Percentiles rank a stretch among this genome's conserved stretches.
phyloP scores from a whole-genome alignment of 306 rosid genomes.

The Vicia faba region DNA sequence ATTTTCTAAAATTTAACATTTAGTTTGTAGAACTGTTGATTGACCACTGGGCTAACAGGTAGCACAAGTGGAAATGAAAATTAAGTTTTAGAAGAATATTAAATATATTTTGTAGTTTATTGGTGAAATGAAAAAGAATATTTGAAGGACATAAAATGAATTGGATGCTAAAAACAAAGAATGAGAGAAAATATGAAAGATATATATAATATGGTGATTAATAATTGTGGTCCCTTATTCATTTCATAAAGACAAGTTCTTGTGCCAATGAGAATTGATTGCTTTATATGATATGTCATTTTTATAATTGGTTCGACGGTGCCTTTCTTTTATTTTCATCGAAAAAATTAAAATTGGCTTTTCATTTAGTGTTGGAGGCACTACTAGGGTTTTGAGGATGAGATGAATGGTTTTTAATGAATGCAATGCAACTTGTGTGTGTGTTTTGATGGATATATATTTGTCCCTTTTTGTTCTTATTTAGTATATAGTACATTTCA shows the following conservation, averaged over 20 bases:
- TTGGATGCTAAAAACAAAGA: conserved; percentile 45
- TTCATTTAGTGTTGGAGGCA: conserved; percentile 48
- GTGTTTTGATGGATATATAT: too few relatives aligned
- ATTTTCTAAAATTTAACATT: neutral
- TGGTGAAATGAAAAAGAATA: conserved; percentile 18
- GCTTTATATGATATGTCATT: conserved; percentile 42
- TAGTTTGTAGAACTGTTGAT: conserved; percentile 13
- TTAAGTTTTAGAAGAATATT: conserved; percentile 19
- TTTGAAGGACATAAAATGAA: conserved; percentile 39
- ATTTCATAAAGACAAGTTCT: conserved; percentile 42
- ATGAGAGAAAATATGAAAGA: conserved; percentile 45
- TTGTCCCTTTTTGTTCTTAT: too few relatives aligned
- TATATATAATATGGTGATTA: neutral
- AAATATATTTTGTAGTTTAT: conserved; percentile 27
- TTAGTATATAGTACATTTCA: too few relatives aligned
- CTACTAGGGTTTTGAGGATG: conserved; percentile 44
- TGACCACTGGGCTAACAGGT: conserved; percentile 15
- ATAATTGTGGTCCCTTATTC: conserved; percentile 61
- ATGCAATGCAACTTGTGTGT: conserved; percentile 37
- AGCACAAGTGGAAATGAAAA: conserved; percentile 10
- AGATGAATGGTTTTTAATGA: conserved; percentile 28
- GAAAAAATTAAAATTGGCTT: conserved; percentile 41
- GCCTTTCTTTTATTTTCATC: conserved; percentile 34
- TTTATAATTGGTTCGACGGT: conserved; percentile 45
- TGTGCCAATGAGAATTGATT: conserved; percentile 44